Evolutionary conservation across 257 asterid genomes (phyloP).

Genomic region (Plectranthus barbatus): DNA sequence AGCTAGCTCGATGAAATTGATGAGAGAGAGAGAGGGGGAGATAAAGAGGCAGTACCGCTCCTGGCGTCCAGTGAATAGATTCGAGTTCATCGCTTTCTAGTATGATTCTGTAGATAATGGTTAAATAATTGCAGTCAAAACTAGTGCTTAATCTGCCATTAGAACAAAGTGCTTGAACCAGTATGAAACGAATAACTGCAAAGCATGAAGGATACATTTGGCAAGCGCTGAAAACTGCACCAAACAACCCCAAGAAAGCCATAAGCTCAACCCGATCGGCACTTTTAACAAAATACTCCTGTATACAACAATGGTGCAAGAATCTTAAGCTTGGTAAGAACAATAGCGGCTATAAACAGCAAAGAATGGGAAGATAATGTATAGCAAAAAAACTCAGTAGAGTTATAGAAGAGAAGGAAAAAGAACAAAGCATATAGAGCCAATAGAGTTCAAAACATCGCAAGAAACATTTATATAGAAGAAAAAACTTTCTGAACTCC

Average conservation of each 20-base stretch:
- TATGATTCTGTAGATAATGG: conserved; percentile 43
- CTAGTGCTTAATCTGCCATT: background rate
- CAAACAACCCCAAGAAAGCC: conserved; percentile 90
- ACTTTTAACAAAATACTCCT: conserved; percentile 82
- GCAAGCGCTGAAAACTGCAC: conserved; percentile 76
- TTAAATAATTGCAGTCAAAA: conserved; percentile 24
- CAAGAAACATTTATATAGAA: background rate
- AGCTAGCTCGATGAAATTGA: background rate
- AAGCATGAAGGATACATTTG: conserved; percentile 62
- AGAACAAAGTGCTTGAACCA: background rate
- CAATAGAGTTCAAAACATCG: background rate
- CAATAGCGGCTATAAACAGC: background rate
- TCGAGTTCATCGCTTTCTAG: conserved; percentile 78
- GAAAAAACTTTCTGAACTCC: background rate
- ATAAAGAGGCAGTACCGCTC: conserved; percentile 49
- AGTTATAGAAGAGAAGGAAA: background rate
- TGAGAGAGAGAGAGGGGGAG: conserved; percentile 4
- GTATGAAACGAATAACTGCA: background rate
- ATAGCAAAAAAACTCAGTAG: background rate
- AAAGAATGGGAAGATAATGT: background rate
- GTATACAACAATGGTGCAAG: conserved; percentile 19
- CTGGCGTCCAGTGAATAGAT: conserved; percentile 74
- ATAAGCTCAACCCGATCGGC: conserved; percentile 89
- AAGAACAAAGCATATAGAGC: background rate
- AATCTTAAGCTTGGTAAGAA: background rate